These are phyloP conservation scores for Macadamia tetraphylla DNA, from an alignment of 164 flowering plant genomes.

Conservation along the genomic window DNA sequence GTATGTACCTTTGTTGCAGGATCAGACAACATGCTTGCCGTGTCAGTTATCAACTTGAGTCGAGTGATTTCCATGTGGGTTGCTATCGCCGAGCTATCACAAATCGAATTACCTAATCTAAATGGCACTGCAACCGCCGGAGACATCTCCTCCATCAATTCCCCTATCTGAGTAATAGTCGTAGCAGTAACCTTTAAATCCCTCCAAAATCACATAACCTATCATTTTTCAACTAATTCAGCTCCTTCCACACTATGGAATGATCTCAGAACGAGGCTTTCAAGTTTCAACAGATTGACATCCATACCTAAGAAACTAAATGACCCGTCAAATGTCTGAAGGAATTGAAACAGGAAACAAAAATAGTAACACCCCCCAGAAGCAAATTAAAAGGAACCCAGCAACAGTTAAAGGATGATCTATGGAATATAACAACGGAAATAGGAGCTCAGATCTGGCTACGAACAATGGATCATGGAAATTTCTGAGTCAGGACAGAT, in stretches of 20 bases:
- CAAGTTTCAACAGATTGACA: slow-evolving; percentile 1
- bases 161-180: slow-evolving; percentile 10
- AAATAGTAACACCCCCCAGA: not conserved
- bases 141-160: slow-evolving; percentile 53
- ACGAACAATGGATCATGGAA: slow-evolving; percentile 8
- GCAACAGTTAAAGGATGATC: not conserved
- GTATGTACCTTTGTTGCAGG: slow-evolving; percentile 13
- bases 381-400: not conserved
- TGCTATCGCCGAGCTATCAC: slow-evolving; percentile 26
- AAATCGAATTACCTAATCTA: slow-evolving; percentile 33
- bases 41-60: slow-evolving; percentile 36
- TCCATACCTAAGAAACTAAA: slow-evolving; percentile 14
- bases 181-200: slow-evolving; percentile 6
- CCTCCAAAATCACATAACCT: slow-evolving; percentile 16
- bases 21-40: slow-evolving; percentile 32
- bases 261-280: not conserved
- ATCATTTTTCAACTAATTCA: slow-evolving; percentile 20
- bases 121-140: slow-evolving; percentile 42
- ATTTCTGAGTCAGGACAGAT: not conserved
- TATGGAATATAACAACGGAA: slow-evolving; percentile 6
- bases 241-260: slow-evolving; percentile 5
- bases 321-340: slow-evolving; percentile 1
- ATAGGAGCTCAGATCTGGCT: slow-evolving; percentile 20
- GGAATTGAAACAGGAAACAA: not conserved
- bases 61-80: slow-evolving; percentile 34